Evolutionary conservation across 805 yeast genomes (phyloP), one percentile per base, ranked within the genome.

Genomic region (Cephaloascus fragrans): DNA sequence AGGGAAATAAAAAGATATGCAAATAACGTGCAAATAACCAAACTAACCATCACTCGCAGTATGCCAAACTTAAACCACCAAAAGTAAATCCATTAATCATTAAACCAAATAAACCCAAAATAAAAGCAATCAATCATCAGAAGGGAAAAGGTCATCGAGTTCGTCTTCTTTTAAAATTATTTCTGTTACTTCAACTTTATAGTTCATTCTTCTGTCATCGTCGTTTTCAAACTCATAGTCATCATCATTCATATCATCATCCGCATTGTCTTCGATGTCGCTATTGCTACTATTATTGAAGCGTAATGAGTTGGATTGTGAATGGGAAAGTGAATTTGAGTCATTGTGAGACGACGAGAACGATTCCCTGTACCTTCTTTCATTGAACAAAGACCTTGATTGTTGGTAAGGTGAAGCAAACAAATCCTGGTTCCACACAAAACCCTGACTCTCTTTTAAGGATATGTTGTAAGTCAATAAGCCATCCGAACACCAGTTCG

Each of bases 341-440:
- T 39, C 67, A 52, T 18, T 65, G 47, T 35, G 44, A 47, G 32
- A 37, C 5, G 41, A 29, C n/a, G 41, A 31, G 4, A 40, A 35
- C 31, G 35, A 36, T 5, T 39, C 28, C 19, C 35, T 23, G 33
- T 29, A 45, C 41, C 53, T 61, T 40, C 52, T 46, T 42, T 64
- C 69, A 37, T 53, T 56, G 14, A 61, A 64, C 9, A 57, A 35
- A 3, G 67, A 52, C 36, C 57, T 46, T 55, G 56, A 65, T 41
- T 82, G 89, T 49, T 80, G 84, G 52, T 76, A 78, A 20, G 80
- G 78, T 2, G 80, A 66, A 2, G 87, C 89, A 65, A 81, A 83
- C 35, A 81, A 57, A 48, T 82, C 89, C 50, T 82, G 89, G 52
- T 83, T 82, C 75, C 86, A 83, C 2, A 73, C 57, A 48, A 82